Evolutionary conservation across 176 grass and related monocot species (phyloP).

Genomic region (Calamus simplicifolius): DNA sequence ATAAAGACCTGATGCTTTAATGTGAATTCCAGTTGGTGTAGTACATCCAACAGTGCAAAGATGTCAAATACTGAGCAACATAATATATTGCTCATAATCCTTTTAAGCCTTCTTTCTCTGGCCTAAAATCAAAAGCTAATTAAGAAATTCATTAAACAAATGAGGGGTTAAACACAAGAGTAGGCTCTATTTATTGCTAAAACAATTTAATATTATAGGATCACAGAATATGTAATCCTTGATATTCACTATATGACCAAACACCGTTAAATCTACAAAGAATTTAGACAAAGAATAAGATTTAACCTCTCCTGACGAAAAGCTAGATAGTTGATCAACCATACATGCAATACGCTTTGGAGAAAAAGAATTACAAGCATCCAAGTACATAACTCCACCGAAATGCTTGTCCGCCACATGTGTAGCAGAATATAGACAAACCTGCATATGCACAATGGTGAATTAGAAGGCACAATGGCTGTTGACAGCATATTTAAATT

Average conservation of each 20-base stretch:
- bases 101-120: slow-evolving; percentile 45
- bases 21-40: slow-evolving; percentile 57
- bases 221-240: no score
- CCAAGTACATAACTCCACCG: slow-evolving; percentile 62
- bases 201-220: no score
- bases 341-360: slow-evolving; percentile 40
- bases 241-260: no score
- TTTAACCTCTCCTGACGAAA: slow-evolving; percentile 34
- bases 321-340: slow-evolving; percentile 28
- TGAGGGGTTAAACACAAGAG: not conserved
- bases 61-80: slow-evolving; percentile 78
- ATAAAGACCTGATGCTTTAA: slow-evolving; percentile 46
- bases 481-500: not conserved
- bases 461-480: no score
- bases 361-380: slow-evolving; percentile 88
- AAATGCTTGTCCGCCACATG: slow-evolving; percentile 41
- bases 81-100: slow-evolving; percentile 58
- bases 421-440: slow-evolving; percentile 61
- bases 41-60: slow-evolving; percentile 65
- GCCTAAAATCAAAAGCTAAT: slow-evolving; percentile 26
- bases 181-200: no score
- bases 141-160: slow-evolving; percentile 7
- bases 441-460: slow-evolving; percentile 27
- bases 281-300: not conserved
- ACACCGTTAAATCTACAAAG: no score